Percentiles rank a stretch among this genome's conserved stretches.
phyloP scores from a whole-genome alignment of 2,329 filamentous ascomycete genomes.

The Remersonia thermophila region DNA sequence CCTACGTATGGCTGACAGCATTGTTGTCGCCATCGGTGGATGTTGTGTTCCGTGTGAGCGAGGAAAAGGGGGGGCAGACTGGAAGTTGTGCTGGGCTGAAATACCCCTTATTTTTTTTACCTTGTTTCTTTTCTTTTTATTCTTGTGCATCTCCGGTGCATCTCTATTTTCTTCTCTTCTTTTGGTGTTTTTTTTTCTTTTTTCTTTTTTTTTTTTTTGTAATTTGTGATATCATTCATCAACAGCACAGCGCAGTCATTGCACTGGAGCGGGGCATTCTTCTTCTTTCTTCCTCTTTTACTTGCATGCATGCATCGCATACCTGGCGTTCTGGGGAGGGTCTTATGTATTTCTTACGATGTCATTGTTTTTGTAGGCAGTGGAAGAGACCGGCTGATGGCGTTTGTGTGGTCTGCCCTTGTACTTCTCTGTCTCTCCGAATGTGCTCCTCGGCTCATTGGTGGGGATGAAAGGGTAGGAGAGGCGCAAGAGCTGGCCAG shows the following conservation, averaged over 20 bases:
- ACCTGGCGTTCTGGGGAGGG: neutral
- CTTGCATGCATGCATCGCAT: slow-evolving; percentile 6
- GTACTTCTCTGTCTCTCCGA: too few relatives aligned
- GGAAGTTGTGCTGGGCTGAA: neutral
- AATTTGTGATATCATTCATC: slow-evolving; percentile 3
- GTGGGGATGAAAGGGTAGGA: too few relatives aligned
- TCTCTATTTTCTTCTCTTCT: slow-evolving; percentile 17
- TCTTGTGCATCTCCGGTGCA: slow-evolving; percentile 14
- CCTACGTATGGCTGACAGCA: too few relatives aligned
- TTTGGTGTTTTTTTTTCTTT: slow-evolving; percentile 15
- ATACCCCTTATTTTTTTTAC: slow-evolving; percentile 2
- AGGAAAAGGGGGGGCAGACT: too few relatives aligned
- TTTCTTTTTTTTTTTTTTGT: slow-evolving; percentile 7
- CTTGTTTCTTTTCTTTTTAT: slow-evolving; percentile 11
- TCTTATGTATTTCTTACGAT: slow-evolving; percentile 1
- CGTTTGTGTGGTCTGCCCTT: too few relatives aligned
- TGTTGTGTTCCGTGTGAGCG: too few relatives aligned
- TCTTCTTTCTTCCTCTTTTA: neutral
- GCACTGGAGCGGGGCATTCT: slow-evolving; percentile 1
- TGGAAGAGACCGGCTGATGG: too few relatives aligned
- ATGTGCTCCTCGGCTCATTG: too few relatives aligned
- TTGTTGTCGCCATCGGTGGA: too few relatives aligned
- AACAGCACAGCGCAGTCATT: slow-evolving; percentile 1
- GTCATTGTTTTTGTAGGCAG: slow-evolving; percentile 7
- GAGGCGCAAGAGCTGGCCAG: too few relatives aligned